phyloP scores from a whole-genome alignment of 2,329 filamentous ascomycete species.

The Fusarium austroafricanum region DNA sequence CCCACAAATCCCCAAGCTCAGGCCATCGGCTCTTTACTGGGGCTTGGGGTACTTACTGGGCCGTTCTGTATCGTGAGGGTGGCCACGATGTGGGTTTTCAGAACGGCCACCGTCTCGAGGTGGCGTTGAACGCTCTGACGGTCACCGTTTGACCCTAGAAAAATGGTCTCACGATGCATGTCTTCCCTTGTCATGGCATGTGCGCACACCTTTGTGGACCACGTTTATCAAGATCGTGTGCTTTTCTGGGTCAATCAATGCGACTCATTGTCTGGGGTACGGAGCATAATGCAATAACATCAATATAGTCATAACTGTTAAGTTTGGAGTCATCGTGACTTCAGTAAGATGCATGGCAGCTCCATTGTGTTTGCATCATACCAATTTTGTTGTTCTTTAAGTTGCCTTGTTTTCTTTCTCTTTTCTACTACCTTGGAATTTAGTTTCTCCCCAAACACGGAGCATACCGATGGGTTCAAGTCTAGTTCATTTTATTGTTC shows the following conservation, averaged over 20 bases:
- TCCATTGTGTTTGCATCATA: not conserved
- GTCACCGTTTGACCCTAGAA: conserved; percentile 31
- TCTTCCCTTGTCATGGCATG: not conserved
- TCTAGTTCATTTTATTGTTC: not conserved
- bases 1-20: conserved; percentile 33
- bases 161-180: conserved; percentile 25
- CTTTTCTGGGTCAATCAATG: conserved; percentile 1
- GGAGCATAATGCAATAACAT: not conserved
- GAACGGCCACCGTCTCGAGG: conserved; percentile 35
- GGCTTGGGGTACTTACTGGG: not conserved
- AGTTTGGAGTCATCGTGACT: not conserved
- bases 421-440: no score
- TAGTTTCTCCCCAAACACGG: no score
- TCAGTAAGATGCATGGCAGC: not conserved
- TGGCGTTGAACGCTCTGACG: conserved; percentile 19
- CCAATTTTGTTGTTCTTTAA: not conserved
- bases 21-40: conserved; percentile 29
- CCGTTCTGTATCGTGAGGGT: conserved; percentile 22
- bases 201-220: conserved; percentile 22
- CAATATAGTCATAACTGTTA: not conserved
- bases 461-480: not conserved
- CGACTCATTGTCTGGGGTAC: not conserved
- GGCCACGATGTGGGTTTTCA: conserved; percentile 25
- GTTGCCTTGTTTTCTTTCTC: not conserved
- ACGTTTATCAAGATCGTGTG: conserved; percentile 13